Evolutionary conservation across 345 rosid genomes (phyloP).

Genomic region (Eucalyptus erythrocorys): DNA sequence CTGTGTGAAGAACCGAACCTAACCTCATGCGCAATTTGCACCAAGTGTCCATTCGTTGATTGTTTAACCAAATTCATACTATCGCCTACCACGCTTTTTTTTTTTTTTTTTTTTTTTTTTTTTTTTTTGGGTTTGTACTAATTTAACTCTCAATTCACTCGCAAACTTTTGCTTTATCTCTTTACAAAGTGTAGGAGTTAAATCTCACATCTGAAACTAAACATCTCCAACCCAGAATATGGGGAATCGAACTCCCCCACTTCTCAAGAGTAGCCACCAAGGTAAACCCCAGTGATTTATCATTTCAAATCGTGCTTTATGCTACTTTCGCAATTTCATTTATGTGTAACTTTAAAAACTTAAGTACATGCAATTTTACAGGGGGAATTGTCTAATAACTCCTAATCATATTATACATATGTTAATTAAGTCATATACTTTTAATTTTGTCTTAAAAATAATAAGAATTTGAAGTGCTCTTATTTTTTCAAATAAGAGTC

Average conservation of each 20-base stretch:
- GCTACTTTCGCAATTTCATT: neutral
- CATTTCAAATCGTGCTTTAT: neutral
- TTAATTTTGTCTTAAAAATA: neutral
- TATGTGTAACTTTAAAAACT: neutral
- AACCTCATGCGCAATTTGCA: neutral
- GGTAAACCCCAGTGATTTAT: too few relatives aligned
- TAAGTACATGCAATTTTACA: neutral
- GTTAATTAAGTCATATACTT: neutral
- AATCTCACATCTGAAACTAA: rapidly evolving
- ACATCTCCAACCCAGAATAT: rapidly evolving
- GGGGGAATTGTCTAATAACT: neutral
- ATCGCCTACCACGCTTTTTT: neutral
- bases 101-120: too few relatives aligned
- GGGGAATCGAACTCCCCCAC: too few relatives aligned
- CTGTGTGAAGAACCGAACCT: too few relatives aligned
- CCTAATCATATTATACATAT: neutral
- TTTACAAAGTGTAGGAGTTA: rapidly evolving
- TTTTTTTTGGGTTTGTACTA: rapidly evolving
- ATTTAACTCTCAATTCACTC: too few relatives aligned
- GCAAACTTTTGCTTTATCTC: rapidly evolving
- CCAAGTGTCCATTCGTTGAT: neutral
- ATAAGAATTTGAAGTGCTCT: too few relatives aligned
- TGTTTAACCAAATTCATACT: neutral
- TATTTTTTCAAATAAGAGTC: too few relatives aligned
- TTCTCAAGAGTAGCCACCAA: rapidly evolving